Conservation (phyloP, 2,329 filamentous ascomycete species). For the Metarhizium brunneum region DNA sequence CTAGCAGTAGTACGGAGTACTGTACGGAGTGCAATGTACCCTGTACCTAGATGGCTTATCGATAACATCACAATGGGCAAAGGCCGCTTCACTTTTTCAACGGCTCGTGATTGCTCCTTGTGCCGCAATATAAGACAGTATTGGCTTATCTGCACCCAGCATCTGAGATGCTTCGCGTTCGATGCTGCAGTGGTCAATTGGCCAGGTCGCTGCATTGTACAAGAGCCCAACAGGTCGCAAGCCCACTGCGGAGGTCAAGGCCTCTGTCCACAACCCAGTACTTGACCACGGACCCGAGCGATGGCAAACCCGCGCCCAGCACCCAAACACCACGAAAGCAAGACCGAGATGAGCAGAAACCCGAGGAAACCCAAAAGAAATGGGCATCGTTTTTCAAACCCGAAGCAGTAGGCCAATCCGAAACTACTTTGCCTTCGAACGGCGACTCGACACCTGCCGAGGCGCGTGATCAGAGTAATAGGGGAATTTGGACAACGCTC, state of each 20-base stretch:
- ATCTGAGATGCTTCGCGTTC: slow-evolving; percentile 20
- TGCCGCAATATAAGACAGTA: background rate
- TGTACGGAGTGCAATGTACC: background rate
- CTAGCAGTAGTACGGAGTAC: background rate
- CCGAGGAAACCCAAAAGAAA: background rate
- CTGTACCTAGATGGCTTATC: background rate
- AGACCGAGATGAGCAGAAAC: background rate
- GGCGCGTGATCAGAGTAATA: background rate
- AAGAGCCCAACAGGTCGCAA: background rate
- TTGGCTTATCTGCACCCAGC: background rate
- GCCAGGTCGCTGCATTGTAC: background rate
- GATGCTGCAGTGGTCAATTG: slow-evolving; percentile 11
- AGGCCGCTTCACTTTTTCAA: background rate
- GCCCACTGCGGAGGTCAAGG: background rate
- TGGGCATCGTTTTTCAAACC: background rate
- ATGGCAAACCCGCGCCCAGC: background rate
- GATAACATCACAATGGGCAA: background rate
- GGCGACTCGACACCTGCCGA: background rate
- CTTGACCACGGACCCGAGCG: background rate
- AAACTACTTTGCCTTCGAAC: background rate
- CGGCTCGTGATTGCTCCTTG: background rate
- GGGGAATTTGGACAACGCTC: slow-evolving; percentile 20
- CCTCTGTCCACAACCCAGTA: slow-evolving; percentile 1
- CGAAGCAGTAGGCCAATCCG: background rate
- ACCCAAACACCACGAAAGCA: background rate